Evolutionary conservation across 2,329 filamentous ascomycete genomes (phyloP).

Genomic region (Stagonosporopsis vannaccii): DNA sequence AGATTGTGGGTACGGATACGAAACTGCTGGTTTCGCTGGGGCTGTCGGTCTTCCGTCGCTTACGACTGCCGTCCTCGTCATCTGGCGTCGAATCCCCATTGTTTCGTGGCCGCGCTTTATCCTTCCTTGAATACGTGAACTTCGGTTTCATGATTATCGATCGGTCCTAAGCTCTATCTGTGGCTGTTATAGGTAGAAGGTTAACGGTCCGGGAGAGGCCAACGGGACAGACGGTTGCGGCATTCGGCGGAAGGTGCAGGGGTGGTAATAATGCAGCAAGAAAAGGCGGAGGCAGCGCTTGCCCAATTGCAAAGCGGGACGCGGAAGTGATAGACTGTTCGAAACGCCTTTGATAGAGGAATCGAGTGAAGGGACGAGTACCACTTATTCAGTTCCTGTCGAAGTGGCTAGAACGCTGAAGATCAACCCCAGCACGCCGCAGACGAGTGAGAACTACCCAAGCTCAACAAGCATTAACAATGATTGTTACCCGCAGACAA

Average conservation of each 20-base stretch:
- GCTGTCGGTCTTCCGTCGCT: slow-evolving; percentile 25
- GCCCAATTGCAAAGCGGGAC: slow-evolving; percentile 1
- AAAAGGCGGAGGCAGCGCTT: slow-evolving; percentile 10
- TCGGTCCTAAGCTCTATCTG: slow-evolving; percentile 15
- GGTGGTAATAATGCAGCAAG: slow-evolving; percentile 15
- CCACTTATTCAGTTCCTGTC: slow-evolving; percentile 1
- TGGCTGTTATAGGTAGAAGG: slow-evolving; percentile 17
- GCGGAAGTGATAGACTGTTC: background rate
- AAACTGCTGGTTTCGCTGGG: slow-evolving; percentile 16
- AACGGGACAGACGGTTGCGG: slow-evolving; percentile 12
- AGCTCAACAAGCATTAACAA: slow-evolving; percentile 6
- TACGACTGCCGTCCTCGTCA: slow-evolving; percentile 19
- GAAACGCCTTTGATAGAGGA: slow-evolving; percentile 1
- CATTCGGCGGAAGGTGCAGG: slow-evolving; percentile 20
- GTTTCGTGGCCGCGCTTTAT: slow-evolving; percentile 18
- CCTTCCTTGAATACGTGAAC: slow-evolving; percentile 30
- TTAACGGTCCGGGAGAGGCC: background rate
- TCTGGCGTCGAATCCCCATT: slow-evolving; percentile 17
- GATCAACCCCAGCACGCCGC: background rate
- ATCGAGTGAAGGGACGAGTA: background rate
- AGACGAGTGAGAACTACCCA: background rate
- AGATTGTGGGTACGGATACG: slow-evolving; percentile 11
- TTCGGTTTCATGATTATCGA: slow-evolving; percentile 22
- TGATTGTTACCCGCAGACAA: slow-evolving; percentile 19
- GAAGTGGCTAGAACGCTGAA: slow-evolving; percentile 2